These are phyloP conservation scores for Cryptosporidium felis DNA, from an alignment of 169 alveolate genomes.

Conservation along the genomic window DNA sequence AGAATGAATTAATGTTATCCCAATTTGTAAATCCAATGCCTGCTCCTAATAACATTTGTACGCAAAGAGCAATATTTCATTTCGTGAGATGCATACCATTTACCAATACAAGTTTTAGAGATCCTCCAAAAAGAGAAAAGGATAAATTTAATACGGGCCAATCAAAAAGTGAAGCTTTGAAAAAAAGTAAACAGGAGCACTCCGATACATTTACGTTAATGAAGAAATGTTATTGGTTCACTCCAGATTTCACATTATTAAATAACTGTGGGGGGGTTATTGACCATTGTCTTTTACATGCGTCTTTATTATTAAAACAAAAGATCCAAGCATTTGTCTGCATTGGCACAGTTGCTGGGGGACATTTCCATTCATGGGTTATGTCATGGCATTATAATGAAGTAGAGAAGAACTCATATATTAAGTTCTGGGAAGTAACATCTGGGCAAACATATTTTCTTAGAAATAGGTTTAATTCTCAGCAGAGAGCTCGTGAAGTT, in stretches of 20 bases:
- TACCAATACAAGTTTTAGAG: conserved; percentile 73
- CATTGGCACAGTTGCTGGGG: conserved; percentile 79
- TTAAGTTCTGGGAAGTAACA: conserved; percentile 82
- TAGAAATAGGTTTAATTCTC: conserved; percentile 72
- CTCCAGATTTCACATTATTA: conserved; percentile 82
- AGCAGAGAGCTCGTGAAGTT: conserved; percentile 68
- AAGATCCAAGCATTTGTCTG: conserved; percentile 82
- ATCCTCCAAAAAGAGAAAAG: conserved; percentile 53
- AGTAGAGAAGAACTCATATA: conserved; percentile 70
- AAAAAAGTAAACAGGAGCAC: not conserved
- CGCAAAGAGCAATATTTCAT: conserved; percentile 75
- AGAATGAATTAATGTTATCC: conserved; percentile 71
- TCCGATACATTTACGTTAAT: conserved; percentile 4
- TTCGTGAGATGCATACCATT: conserved; percentile 76
- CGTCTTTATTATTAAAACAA: conserved; percentile 76
- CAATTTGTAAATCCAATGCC: conserved; percentile 73
- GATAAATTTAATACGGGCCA: conserved; percentile 20
- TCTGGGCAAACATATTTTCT: conserved; percentile 77
- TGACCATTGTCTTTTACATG: conserved; percentile 81
- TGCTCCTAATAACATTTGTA: conserved; percentile 70
- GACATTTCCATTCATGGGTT: conserved; percentile 81
- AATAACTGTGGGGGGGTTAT: conserved; percentile 82
- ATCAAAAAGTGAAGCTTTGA: not conserved
- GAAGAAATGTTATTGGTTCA: conserved; percentile 65
- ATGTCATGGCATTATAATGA: conserved; percentile 74